Evolutionary conservation across 2,329 filamentous ascomycete species (phyloP).

Genomic region (Alternaria consortialis): DNA sequence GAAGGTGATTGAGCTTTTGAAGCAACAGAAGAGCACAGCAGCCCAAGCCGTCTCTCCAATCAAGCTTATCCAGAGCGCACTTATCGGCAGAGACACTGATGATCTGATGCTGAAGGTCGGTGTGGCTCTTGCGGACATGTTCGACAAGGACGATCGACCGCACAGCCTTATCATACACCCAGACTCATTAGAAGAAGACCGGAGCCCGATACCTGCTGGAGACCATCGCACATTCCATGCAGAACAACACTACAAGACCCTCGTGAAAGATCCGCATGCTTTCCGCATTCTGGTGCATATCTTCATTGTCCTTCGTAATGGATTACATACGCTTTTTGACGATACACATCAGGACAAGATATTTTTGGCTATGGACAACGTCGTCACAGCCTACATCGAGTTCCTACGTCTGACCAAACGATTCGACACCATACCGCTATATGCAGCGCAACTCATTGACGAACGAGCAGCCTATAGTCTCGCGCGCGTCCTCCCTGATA

Average conservation of each 20-base stretch:
- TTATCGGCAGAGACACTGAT: slow-evolving; percentile 69
- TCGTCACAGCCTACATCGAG: slow-evolving; percentile 83
- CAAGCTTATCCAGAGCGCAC: slow-evolving; percentile 78
- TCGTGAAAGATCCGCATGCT: slow-evolving; percentile 54
- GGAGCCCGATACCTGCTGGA: slow-evolving; percentile 29
- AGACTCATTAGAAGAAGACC: slow-evolving; percentile 29
- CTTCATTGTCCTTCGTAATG: slow-evolving; percentile 69
- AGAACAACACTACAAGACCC: slow-evolving; percentile 38
- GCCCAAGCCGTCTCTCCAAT: slow-evolving; percentile 70
- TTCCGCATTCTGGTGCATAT: slow-evolving; percentile 62
- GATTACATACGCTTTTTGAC: slow-evolving; percentile 42
- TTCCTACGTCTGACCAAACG: slow-evolving; percentile 76
- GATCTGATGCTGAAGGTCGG: slow-evolving; percentile 57
- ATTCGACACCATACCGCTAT: slow-evolving; percentile 77
- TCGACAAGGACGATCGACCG: slow-evolving; percentile 38
- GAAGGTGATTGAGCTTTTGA: slow-evolving; percentile 68
- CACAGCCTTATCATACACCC: slow-evolving; percentile 46
- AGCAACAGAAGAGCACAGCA: slow-evolving; percentile 64
- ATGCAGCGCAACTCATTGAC: slow-evolving; percentile 79
- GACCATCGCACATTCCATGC: slow-evolving; percentile 31
- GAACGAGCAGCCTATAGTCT: slow-evolving; percentile 74
- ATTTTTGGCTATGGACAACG: slow-evolving; percentile 69
- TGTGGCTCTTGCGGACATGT: slow-evolving; percentile 52
- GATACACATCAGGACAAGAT: slow-evolving; percentile 25
- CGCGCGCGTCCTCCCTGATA: slow-evolving; percentile 77